Conservation (phyloP, 2,329 filamentous ascomycete species). For the Hansfordia pulvinata region DNA sequence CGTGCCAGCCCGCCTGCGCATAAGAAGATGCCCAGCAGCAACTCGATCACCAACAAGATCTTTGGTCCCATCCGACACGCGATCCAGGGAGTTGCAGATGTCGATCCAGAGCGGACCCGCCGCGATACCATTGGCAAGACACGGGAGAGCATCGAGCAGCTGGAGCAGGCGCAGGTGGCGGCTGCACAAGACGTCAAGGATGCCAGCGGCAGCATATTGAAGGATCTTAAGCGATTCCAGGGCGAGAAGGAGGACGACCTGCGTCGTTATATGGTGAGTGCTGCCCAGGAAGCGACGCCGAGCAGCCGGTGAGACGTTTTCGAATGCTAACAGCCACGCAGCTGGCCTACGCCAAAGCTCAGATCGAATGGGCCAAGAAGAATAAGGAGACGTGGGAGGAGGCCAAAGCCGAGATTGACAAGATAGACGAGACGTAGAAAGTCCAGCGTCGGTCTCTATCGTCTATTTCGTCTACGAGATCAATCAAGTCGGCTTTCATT, state of each 20-base stretch:
- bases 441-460: too few species aligned
- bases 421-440: conserved; percentile 59
- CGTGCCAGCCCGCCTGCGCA: conserved; percentile 36
- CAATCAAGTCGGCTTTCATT: too few species aligned
- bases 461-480: too few species aligned
- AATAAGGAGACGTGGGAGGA: conserved; percentile 89
- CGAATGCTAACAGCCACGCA: conserved; percentile 23
- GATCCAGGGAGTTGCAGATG: conserved; percentile 89
- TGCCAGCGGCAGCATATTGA: conserved; percentile 75
- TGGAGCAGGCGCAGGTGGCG: conserved; percentile 82
- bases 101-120: conserved; percentile 84
- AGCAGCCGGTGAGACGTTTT: neutral
- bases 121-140: conserved; percentile 95
- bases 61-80: conserved; percentile 93
- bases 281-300: too few species aligned
- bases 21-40: conserved; percentile 72
- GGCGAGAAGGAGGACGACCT: conserved; percentile 91
- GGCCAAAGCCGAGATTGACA: conserved; percentile 72
- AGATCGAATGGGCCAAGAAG: conserved; percentile 89
- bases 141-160: conserved; percentile 67
- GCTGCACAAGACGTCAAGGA: conserved; percentile 88
- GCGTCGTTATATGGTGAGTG: conserved; percentile 82
- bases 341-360: conserved; percentile 85
- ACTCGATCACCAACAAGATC: conserved; percentile 84
- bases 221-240: conserved; percentile 88